Evolutionary conservation across 2,329 filamentous ascomycete genomes (phyloP).

Genomic region (Verticillium isaacii): DNA sequence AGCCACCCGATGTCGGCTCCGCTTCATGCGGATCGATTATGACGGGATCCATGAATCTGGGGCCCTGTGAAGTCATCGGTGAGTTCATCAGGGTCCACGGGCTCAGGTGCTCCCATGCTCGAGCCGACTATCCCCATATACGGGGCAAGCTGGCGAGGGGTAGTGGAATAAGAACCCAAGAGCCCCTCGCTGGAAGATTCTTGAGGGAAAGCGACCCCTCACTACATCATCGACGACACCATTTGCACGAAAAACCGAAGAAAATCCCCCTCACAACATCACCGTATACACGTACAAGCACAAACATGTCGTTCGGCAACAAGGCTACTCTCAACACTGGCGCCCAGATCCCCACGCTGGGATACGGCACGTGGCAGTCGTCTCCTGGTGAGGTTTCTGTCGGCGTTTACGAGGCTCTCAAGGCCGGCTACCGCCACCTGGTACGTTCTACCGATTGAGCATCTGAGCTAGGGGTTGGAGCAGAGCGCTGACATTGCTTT

Average conservation of each 20-base stretch:
- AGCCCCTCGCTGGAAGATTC: not conserved
- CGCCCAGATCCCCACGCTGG: conserved; percentile 58
- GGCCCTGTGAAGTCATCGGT: not conserved
- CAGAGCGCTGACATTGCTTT: not conserved
- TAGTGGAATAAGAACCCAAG: not conserved
- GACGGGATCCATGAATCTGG: not conserved
- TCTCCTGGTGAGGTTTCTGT: conserved; percentile 58
- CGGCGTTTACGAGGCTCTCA: conserved; percentile 60
- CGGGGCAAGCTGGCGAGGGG: not conserved
- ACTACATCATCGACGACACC: not conserved
- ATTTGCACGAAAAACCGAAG: not conserved
- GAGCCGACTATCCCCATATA: not conserved
- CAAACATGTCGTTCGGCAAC: conserved; percentile 49
- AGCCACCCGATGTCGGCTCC: not conserved
- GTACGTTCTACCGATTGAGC: conserved; percentile 3
- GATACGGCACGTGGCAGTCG: conserved; percentile 64
- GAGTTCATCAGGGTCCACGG: not conserved
- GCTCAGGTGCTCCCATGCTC: not conserved
- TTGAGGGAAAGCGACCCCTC: not conserved
- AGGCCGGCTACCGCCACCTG: conserved; percentile 61
- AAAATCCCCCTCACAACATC: not conserved
- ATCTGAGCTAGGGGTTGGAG: not conserved
- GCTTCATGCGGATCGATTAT: not conserved
- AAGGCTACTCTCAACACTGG: conserved; percentile 59
- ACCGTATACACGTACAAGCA: not conserved